Evolutionary conservation across 306 rosid genomes (phyloP).

Genomic region (Inga oerstediana): DNA sequence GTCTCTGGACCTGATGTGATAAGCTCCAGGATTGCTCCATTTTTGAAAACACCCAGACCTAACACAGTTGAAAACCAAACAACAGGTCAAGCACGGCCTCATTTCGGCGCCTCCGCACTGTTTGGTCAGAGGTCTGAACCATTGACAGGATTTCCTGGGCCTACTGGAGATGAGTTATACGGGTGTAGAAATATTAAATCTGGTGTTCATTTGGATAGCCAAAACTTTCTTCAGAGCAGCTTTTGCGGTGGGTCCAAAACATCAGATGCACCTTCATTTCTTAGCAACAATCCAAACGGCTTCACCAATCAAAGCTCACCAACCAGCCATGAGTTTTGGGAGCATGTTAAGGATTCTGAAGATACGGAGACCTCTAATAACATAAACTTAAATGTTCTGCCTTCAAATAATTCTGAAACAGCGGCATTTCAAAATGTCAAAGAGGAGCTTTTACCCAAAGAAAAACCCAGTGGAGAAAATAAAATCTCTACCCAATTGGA

Average conservation of each 20-base stretch:
- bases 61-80: constrained; percentile 27
- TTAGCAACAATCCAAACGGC: constrained; percentile 27
- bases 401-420: constrained; percentile 38
- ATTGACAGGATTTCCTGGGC: constrained; percentile 27
- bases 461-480: constrained; percentile 32
- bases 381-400: constrained; percentile 57
- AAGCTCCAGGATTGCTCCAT: constrained; percentile 42
- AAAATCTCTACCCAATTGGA: constrained; percentile 31
- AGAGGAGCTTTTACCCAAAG: constrained; percentile 27
- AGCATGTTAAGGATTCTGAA: constrained; percentile 28
- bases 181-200: constrained; percentile 21
- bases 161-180: constrained; percentile 22
- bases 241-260: constrained; percentile 31
- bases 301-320: constrained; percentile 20
- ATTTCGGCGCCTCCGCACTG: constrained; percentile 34
- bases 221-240: constrained; percentile 30
- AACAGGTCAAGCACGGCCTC: constrained; percentile 42
- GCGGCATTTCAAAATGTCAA: constrained; percentile 30
- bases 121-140: constrained; percentile 34
- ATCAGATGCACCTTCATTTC: constrained; percentile 25
- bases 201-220: constrained; percentile 28
- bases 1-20: constrained; percentile 28
- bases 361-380: constrained; percentile 29
- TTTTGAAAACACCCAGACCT: constrained; percentile 24
- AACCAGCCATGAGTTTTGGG: constrained; percentile 34